phyloP scores from a whole-genome alignment of 2,329 filamentous ascomycete species.

The Coniochaeta hoffmannii region DNA sequence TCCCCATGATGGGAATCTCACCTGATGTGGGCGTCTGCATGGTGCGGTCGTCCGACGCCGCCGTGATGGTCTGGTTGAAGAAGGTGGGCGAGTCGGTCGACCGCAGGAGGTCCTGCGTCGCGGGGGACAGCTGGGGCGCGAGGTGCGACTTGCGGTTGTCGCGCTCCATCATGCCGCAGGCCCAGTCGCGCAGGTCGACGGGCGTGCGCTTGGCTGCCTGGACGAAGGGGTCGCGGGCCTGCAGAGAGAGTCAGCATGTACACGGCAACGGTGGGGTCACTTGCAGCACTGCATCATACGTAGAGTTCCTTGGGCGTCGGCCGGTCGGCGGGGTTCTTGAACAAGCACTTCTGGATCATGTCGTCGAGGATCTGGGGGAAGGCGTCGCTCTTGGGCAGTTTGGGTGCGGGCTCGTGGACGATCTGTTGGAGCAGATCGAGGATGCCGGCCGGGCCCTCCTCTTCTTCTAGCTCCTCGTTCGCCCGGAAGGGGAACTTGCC shows the following conservation, averaged over 20 bases:
- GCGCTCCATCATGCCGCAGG: conserved; percentile 84
- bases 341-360: conserved; percentile 92
- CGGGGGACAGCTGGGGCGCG: conserved; percentile 69
- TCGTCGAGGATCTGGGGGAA: conserved; percentile 94
- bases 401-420: conserved; percentile 90
- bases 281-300: conserved; percentile 45
- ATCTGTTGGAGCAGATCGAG: conserved; percentile 95
- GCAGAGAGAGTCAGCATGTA: conserved; percentile 16
- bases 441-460: conserved; percentile 83
- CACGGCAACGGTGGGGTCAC: neutral
- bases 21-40: conserved; percentile 60
- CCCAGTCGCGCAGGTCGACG: conserved; percentile 90
- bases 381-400: conserved; percentile 90
- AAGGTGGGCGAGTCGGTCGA: conserved; percentile 52
- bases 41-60: conserved; percentile 38
- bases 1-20: conserved; percentile 60
- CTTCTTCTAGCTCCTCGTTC: conserved; percentile 62
- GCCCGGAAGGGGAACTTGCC: conserved; percentile 91
- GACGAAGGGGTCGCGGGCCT: conserved; percentile 91
- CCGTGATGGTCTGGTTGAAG: conserved; percentile 28
- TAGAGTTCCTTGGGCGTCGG: conserved; percentile 92
- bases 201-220: conserved; percentile 95
- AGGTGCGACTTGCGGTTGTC: conserved; percentile 95
- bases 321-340: conserved; percentile 80
- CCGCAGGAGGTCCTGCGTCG: conserved; percentile 68